Conservation (phyloP, 2,329 filamentous ascomycete genomes). For the Trichoderma pleuroti region DNA sequence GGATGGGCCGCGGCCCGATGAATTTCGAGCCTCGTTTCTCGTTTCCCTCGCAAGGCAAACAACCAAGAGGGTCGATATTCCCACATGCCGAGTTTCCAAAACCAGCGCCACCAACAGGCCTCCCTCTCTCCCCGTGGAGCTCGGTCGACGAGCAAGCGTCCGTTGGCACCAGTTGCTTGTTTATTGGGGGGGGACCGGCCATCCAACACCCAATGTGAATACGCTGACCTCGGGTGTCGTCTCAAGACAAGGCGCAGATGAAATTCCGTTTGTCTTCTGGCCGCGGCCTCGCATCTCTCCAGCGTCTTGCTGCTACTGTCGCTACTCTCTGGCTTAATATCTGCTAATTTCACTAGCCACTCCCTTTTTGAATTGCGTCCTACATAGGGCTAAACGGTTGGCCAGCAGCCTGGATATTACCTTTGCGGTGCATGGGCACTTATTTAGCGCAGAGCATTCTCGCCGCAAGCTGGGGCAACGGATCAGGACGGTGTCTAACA, state of each 20-base stretch:
- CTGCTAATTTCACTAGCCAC: neutral
- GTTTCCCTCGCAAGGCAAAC: neutral
- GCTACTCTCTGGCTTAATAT: neutral
- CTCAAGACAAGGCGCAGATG: neutral
- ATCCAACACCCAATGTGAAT: neutral
- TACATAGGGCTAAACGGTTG: neutral
- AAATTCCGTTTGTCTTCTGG: neutral
- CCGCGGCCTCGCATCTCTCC: too few relatives aligned
- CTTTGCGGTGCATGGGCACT: neutral
- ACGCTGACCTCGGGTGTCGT: neutral
- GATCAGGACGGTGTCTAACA: constrained; percentile 13
- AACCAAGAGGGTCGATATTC: neutral
- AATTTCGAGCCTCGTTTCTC: neutral
- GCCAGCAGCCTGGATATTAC: neutral
- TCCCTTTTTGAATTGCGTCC: neutral
- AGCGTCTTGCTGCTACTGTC: neutral
- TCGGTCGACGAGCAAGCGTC: neutral
- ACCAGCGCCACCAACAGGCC: constrained; percentile 3
- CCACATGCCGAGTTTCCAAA: neutral
- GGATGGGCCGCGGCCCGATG: neutral
- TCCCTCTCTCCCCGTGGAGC: neutral
- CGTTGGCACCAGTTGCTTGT: neutral
- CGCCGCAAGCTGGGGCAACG: constrained; percentile 7
- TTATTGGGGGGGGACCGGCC: neutral
- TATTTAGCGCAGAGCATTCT: neutral